Evolutionary conservation across 441 rosid genomes (phyloP).

Genomic region (Adansonia grandidieri): DNA sequence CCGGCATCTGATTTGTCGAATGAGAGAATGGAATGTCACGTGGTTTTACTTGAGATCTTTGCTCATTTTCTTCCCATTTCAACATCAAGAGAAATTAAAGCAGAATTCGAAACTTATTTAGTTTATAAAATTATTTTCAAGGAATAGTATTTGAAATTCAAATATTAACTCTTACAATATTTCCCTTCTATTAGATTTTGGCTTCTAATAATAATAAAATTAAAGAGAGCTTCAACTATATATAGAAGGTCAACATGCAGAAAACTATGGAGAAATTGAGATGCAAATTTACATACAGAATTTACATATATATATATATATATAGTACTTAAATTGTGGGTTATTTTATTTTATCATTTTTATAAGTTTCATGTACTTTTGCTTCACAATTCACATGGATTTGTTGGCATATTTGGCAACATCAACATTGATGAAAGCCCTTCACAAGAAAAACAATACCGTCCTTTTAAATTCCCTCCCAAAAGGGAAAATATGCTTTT

Average conservation of each 20-base stretch:
- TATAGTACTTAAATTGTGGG: not conserved
- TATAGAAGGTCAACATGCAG: constrained; percentile 1
- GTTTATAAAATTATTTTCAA: no score
- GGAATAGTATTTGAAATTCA: no score
- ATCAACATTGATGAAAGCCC: not conserved
- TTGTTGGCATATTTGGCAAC: not conserved
- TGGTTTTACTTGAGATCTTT: constrained; percentile 21
- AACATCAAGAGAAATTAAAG: constrained; percentile 9
- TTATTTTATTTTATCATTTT: not conserved
- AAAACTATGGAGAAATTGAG: not conserved
- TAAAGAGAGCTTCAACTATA: not conserved
- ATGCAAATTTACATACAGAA: constrained; percentile 24
- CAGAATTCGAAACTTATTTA: no score
- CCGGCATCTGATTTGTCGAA: constrained; percentile 47
- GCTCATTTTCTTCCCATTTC: constrained; percentile 34
- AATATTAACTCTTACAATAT: no score
- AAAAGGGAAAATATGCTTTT: constrained; percentile 4
- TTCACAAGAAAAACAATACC: not conserved
- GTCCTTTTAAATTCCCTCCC: not conserved
- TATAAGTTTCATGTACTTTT: not conserved
- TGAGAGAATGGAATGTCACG: constrained; percentile 29
- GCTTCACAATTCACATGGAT: not conserved
- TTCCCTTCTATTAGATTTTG: no score
- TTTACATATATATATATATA: not conserved
- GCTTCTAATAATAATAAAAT: no score